These are phyloP conservation scores for Apiospora sp. DNA, from an alignment of 2,329 filamentous ascomycete species.

Conservation along the genomic window DNA sequence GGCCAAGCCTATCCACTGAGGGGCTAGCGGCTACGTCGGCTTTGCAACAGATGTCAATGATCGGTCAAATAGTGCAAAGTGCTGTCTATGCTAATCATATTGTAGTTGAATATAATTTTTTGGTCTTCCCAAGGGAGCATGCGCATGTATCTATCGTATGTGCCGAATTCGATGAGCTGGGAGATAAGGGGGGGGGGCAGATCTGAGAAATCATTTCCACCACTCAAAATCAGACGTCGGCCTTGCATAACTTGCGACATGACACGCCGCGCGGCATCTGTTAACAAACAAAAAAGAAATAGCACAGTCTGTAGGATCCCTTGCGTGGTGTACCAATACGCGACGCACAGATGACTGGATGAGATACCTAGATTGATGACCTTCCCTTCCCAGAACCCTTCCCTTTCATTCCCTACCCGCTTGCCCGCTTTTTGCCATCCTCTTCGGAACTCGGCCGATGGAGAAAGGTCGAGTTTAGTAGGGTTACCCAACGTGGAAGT, in stretches of 20 bases:
- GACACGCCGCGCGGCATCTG: slow-evolving; percentile 7
- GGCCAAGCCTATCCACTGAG: neutral
- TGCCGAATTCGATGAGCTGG: too few species aligned
- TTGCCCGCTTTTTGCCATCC: neutral
- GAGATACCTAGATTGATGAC: neutral
- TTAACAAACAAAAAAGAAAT: neutral
- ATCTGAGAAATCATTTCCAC: neutral
- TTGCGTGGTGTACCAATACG: neutral
- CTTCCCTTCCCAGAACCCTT: too few species aligned
- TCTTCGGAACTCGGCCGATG: neutral
- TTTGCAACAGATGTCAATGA: neutral
- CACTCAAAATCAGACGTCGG: neutral
- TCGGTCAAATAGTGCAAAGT: neutral
- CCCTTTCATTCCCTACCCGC: neutral
- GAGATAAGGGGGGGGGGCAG: neutral
- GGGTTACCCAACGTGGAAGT: neutral
- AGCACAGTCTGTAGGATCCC: neutral
- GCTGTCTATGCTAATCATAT: too few species aligned
- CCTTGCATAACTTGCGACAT: neutral
- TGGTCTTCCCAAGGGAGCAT: neutral
- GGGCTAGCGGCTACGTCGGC: slow-evolving; percentile 5
- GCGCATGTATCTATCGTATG: too few species aligned
- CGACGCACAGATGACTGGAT: neutral
- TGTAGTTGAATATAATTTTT: too few species aligned
- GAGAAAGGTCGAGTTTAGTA: neutral